These are phyloP conservation scores for Candida montana DNA, from an alignment of 805 yeast species.

Conservation along the genomic window DNA sequence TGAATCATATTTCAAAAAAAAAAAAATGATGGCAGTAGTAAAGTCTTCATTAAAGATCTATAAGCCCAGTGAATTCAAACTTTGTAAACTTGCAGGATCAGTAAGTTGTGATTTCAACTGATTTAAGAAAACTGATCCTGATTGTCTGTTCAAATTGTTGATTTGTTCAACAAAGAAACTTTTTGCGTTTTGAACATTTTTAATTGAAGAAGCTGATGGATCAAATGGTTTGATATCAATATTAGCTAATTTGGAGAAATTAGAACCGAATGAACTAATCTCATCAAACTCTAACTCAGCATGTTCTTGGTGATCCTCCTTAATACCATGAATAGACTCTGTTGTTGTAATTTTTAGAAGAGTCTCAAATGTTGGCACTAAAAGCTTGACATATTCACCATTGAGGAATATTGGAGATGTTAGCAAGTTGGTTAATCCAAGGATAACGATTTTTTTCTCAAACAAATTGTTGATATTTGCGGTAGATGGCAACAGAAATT, in stretches of 20 bases:
- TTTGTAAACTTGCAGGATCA: constrained; percentile 13
- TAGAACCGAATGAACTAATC: constrained; percentile 78
- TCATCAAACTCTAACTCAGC: constrained; percentile 57
- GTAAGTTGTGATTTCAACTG: constrained; percentile 18
- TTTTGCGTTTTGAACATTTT: constrained; percentile 16
- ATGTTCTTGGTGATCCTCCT: constrained; percentile 32
- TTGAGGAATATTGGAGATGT: constrained; percentile 28
- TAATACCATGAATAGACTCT: constrained; percentile 31
- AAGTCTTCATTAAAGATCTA: no score
- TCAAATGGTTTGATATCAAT: constrained; percentile 61
- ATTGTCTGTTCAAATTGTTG: constrained; percentile 15
- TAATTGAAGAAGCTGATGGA: constrained; percentile 35
- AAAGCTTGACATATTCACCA: constrained; percentile 37
- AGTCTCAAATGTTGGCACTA: constrained; percentile 38
- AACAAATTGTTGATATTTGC: constrained; percentile 42
- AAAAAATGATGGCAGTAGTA: no score
- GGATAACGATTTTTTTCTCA: constrained; percentile 48
- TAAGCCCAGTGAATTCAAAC: constrained; percentile 14
- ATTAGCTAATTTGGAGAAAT: constrained; percentile 67
- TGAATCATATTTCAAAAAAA: constrained; percentile 10
- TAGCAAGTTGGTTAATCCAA: constrained; percentile 47
- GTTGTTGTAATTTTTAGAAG: constrained; percentile 35
- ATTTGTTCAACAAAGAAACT: constrained; percentile 17
- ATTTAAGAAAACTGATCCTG: constrained; percentile 14
- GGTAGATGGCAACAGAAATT: constrained; percentile 36